Conservation (phyloP, 768 basidiomycete genomes). For the Leccinum truebloodii region DNA sequence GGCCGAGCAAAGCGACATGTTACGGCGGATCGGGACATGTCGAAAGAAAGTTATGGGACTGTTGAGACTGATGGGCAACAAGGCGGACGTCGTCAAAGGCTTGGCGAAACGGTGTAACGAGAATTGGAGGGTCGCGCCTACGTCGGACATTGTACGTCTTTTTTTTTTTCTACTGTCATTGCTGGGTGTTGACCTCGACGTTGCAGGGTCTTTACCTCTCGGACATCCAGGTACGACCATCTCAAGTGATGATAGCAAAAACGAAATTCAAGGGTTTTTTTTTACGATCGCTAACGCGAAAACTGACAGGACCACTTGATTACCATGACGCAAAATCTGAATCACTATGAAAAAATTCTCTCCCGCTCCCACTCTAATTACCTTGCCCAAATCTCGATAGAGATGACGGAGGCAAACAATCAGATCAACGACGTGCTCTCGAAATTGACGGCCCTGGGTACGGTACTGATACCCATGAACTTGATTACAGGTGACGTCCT, state of each 20-base stretch:
- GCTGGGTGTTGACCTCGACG: conserved; percentile 1
- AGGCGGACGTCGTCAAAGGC: conserved; percentile 99
- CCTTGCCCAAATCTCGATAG: conserved; percentile 98
- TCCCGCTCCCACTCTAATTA: conserved; percentile 99
- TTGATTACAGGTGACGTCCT: conserved; percentile 75
- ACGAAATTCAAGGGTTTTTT: background rate
- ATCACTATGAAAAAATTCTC: conserved; percentile 99
- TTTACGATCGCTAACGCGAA: conserved; percentile 3
- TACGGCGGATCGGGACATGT: conserved; percentile 94
- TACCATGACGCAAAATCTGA: conserved; percentile 99
- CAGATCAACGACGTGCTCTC: conserved; percentile 99
- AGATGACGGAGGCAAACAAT: conserved; percentile 99
- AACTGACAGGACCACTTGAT: conserved; percentile 82
- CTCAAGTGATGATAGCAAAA: too few relatives aligned
- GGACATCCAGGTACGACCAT: conserved; percentile 74
- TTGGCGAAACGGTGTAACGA: conserved; percentile 98
- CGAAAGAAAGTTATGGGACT: conserved; percentile 99
- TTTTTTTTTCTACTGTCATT: background rate
- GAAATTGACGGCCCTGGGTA: conserved; percentile 96
- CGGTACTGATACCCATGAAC: conserved; percentile 96
- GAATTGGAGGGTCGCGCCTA: conserved; percentile 98
- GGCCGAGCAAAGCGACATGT: conserved; percentile 87
- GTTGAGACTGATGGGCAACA: conserved; percentile 95
- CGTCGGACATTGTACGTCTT: conserved; percentile 84
- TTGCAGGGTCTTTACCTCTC: conserved; percentile 88